Evolutionary conservation across 208 protist species (phyloP).

Genomic region (Leishmania gerbilli): DNA sequence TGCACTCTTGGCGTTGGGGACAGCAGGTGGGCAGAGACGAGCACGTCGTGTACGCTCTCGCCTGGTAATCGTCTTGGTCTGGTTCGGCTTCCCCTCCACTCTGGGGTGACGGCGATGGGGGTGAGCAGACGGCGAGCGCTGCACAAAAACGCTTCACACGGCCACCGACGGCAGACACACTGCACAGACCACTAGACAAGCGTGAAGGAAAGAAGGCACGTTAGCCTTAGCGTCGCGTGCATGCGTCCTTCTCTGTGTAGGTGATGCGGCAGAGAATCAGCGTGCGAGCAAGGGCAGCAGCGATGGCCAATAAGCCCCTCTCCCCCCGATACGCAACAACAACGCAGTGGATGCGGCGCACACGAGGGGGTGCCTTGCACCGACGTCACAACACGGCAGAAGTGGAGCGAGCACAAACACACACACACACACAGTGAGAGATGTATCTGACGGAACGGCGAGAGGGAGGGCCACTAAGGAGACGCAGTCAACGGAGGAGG

Average conservation of each 20-base stretch:
- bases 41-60: too few relatives aligned
- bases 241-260: not conserved
- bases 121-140: too few relatives aligned
- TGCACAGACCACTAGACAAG: not conserved
- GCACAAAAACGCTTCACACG: not conserved
- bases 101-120: too few relatives aligned
- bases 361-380: not conserved
- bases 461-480: not conserved
- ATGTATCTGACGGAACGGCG: not conserved
- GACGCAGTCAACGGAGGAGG: not conserved
- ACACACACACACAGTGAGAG: not conserved
- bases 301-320: not conserved
- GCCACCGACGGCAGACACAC: too few relatives aligned
- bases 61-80: too few relatives aligned
- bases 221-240: too few relatives aligned
- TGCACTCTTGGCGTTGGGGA: not conserved
- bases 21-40: too few relatives aligned
- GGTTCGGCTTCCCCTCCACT: too few relatives aligned
- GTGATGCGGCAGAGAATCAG: not conserved
- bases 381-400: not conserved
- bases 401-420: not conserved
- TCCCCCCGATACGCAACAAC: not conserved
- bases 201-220: not conserved
- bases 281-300: not conserved
- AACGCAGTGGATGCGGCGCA: not conserved